A percentile compares a stretch with the other conserved stretches of the same genome.
Evolutionary conservation across 148 eudicot species (phyloP).

Genomic region (Camellia japonica): DNA sequence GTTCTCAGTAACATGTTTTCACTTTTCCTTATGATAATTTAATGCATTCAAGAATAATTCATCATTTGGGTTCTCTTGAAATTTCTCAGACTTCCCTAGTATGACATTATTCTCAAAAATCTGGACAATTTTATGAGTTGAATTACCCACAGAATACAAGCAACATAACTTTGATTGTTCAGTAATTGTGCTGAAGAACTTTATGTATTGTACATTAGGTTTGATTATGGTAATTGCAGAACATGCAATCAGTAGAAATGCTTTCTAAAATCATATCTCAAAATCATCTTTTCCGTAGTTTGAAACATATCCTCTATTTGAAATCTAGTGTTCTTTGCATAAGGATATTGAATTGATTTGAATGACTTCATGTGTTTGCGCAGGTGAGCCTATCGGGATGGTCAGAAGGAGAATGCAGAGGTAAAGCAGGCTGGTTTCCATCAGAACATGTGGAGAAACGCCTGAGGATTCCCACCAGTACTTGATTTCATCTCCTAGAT

Average conservation of each 20-base stretch:
- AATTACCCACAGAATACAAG: neutral
- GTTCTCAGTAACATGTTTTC: neutral
- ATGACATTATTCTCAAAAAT: neutral
- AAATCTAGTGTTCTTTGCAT: neutral
- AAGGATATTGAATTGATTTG: neutral
- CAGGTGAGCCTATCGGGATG: constrained; percentile 82
- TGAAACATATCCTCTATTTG: neutral
- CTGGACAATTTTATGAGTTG: neutral
- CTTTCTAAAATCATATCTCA: neutral
- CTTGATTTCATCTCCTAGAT: neutral
- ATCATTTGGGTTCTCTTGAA: constrained; percentile 10
- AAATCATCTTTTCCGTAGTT: neutral
- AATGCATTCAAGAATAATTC: neutral
- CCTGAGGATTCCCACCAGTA: constrained; percentile 61
- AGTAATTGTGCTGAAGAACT: neutral
- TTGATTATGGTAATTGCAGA: neutral
- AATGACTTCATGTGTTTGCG: neutral
- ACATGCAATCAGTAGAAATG: neutral
- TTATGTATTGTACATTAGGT: neutral
- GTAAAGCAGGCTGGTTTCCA: constrained; percentile 96
- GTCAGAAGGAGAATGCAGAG: constrained; percentile 97
- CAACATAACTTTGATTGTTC: neutral
- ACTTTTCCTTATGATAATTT: neutral
- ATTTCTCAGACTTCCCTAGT: neutral
- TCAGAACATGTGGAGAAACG: constrained; percentile 76